Conservation (phyloP, 2,329 filamentous ascomycete species). For the Metarhizium rileyi region DNA sequence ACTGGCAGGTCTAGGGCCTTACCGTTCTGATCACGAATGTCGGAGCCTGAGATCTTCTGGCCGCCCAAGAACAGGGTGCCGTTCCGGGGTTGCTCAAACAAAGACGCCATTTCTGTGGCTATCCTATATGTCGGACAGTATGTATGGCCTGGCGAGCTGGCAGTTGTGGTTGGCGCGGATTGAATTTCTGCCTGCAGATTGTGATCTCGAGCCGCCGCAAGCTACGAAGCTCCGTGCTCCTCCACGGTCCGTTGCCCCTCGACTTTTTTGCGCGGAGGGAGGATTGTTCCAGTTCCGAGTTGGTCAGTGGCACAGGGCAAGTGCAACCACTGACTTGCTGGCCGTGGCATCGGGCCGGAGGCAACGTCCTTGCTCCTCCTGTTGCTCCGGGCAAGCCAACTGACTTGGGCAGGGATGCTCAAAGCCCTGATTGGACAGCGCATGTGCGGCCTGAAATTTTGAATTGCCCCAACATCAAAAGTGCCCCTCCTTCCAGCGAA, state of each 20-base stretch:
- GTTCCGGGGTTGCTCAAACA: constrained; percentile 92
- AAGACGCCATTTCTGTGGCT: constrained; percentile 64
- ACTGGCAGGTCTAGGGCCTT: constrained; percentile 17
- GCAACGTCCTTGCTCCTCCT: not conserved
- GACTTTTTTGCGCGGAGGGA: constrained; percentile 19
- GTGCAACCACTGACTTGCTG: not conserved
- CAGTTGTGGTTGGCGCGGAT: constrained; percentile 1
- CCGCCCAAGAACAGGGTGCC: constrained; percentile 95
- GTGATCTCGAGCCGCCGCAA: constrained; percentile 5
- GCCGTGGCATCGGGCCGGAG: constrained; percentile 2
- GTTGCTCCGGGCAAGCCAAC: not conserved
- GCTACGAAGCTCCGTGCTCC: constrained; percentile 10
- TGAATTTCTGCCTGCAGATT: constrained; percentile 7
- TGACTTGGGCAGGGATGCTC: not conserved
- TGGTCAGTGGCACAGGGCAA: not conserved
- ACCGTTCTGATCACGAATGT: constrained; percentile 97
- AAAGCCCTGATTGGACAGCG: constrained; percentile 11
- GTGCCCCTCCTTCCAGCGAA: constrained; percentile 10
- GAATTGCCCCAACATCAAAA: constrained; percentile 2
- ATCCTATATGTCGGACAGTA: constrained; percentile 7
- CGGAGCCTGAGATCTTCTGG: constrained; percentile 91
- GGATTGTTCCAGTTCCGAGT: constrained; percentile 18
- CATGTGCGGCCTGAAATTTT: constrained; percentile 11
- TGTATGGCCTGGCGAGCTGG: constrained; percentile 4
- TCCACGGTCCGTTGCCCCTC: constrained; percentile 14